phyloP scores from a whole-genome alignment of 805 yeast genomes.

The Starmerella scarabaei region DNA sequence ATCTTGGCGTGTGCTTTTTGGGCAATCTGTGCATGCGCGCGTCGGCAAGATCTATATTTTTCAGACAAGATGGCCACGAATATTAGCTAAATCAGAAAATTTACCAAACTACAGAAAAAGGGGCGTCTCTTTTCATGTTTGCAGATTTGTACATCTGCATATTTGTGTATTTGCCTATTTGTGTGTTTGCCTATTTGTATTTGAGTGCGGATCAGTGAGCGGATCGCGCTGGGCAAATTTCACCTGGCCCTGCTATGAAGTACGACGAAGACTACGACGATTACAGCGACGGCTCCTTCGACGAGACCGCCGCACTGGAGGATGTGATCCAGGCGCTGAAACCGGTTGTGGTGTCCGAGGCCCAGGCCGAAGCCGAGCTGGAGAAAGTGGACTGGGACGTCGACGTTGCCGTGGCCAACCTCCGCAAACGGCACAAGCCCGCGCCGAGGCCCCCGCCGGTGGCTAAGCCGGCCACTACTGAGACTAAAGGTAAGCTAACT shows the following conservation, averaged over 20 bases:
- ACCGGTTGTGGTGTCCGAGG: slow-evolving; percentile 11
- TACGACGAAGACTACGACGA: slow-evolving; percentile 18
- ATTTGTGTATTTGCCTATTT: too few relatives aligned
- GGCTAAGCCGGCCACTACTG: not conserved
- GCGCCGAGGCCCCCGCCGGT: slow-evolving; percentile 3
- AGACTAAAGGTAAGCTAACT: slow-evolving; percentile 21
- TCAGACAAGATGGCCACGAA: too few relatives aligned
- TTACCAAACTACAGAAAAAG: too few relatives aligned
- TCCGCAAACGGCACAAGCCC: slow-evolving; percentile 11
- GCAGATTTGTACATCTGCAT: too few relatives aligned
- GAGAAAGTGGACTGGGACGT: slow-evolving; percentile 21
- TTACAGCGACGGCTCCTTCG: slow-evolving; percentile 17
- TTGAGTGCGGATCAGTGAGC: too few relatives aligned
- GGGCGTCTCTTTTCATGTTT: too few relatives aligned
- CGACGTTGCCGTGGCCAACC: slow-evolving; percentile 20
- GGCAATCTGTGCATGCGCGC: too few relatives aligned
- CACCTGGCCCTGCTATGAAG: slow-evolving; percentile 6
- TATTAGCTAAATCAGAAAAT: too few relatives aligned
- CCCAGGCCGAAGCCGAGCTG: slow-evolving; percentile 19
- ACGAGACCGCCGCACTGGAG: slow-evolving; percentile 18
- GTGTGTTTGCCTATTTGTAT: too few relatives aligned
- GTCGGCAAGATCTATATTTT: too few relatives aligned
- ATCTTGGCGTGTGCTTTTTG: too few relatives aligned
- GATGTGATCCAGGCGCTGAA: slow-evolving; percentile 17
- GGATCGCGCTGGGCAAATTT: too few relatives aligned